These are phyloP conservation scores for Solanum tacnaense DNA, from an alignment of 257 asterid species.

Conservation along the genomic window DNA sequence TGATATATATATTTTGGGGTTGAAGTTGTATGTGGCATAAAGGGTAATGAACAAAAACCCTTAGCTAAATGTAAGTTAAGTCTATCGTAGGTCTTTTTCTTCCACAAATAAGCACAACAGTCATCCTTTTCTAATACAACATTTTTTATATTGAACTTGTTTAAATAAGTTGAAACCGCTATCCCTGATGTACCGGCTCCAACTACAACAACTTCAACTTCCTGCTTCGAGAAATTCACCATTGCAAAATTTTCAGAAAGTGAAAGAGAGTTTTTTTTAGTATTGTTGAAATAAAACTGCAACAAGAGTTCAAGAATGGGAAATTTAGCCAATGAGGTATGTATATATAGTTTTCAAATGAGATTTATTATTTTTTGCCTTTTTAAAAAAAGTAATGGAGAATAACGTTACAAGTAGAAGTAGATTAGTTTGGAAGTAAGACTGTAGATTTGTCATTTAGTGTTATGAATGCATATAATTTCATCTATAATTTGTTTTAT, in stretches of 20 bases:
- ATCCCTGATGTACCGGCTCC: slow-evolving; percentile 61
- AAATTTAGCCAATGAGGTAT: background rate
- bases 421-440: background rate
- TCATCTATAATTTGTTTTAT: background rate
- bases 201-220: slow-evolving; percentile 20
- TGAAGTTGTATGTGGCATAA: slow-evolving; percentile 22
- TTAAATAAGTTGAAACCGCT: slow-evolving; percentile 46
- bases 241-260: background rate
- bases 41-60: slow-evolving; percentile 40
- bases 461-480: background rate
- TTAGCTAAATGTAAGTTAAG: slow-evolving; percentile 45
- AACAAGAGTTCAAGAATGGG: background rate
- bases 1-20: slow-evolving; percentile 31
- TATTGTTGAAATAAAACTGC: background rate
- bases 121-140: slow-evolving; percentile 47
- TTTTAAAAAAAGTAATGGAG: background rate
- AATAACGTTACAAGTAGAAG: background rate
- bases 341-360: background rate
- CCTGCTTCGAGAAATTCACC: background rate
- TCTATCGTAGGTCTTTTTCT: slow-evolving; percentile 34
- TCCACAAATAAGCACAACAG: slow-evolving; percentile 42
- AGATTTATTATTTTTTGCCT: background rate
- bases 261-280: background rate
- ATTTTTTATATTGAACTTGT: slow-evolving; percentile 16
- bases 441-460: background rate